A percentile compares a stretch with the other conserved stretches of the same genome.
Conservation (phyloP, 441 rosid genomes). For the Populus hybrid region DNA sequence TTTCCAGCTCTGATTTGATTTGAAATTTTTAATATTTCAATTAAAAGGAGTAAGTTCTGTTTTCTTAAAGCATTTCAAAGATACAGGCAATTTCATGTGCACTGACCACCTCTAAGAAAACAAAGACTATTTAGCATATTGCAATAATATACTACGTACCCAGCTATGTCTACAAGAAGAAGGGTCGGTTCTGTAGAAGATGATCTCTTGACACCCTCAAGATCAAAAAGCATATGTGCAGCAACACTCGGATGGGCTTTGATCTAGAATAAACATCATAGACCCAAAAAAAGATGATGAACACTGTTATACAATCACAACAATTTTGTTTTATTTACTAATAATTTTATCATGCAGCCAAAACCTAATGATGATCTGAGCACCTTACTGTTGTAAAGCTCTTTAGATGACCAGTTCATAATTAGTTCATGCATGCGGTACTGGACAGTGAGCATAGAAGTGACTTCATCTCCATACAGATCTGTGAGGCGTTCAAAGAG, state of each 20-base stretch:
- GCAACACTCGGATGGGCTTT: slow-evolving; percentile 88
- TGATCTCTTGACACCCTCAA: slow-evolving; percentile 62
- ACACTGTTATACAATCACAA: neutral
- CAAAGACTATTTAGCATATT: neutral
- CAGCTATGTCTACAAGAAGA: slow-evolving; percentile 80
- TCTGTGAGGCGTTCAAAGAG: slow-evolving; percentile 91
- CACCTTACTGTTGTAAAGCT: slow-evolving; percentile 81
- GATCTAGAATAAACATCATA: slow-evolving; percentile 37
- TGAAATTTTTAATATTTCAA: slow-evolving; percentile 2
- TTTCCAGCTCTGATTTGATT: neutral
- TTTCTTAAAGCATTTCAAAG: neutral
- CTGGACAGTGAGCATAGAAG: slow-evolving; percentile 90
- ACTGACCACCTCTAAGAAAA: neutral
- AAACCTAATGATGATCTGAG: slow-evolving; percentile 16
- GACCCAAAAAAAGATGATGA: neutral
- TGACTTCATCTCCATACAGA: slow-evolving; percentile 75
- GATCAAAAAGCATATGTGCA: slow-evolving; percentile 79
- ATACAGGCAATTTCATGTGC: neutral
- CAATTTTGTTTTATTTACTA: neutral
- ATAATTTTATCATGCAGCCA: slow-evolving; percentile 6
- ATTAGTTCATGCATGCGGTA: slow-evolving; percentile 98
- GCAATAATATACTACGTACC: slow-evolving; percentile 37
- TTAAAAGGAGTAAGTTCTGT: neutral
- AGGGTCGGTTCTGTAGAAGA: slow-evolving; percentile 80
- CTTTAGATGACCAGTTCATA: slow-evolving; percentile 95